Conservation (phyloP, 2,329 filamentous ascomycete genomes). For the Penicillium griseofulvum region DNA sequence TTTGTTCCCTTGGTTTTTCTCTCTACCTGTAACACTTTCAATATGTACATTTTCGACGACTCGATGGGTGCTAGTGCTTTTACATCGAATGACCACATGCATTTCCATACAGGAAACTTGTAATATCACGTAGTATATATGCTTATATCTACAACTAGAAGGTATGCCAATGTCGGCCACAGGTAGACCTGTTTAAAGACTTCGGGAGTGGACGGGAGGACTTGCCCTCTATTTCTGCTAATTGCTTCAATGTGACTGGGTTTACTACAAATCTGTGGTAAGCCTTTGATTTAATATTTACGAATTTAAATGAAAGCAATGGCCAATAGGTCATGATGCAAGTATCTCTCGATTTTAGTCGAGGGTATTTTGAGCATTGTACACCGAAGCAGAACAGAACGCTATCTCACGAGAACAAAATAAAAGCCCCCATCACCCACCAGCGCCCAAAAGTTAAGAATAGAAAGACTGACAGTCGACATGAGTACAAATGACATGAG, state of each 20-base stretch:
- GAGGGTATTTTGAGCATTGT: constrained; percentile 40
- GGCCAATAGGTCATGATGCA: constrained; percentile 18
- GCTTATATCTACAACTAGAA: neutral
- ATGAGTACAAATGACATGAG: constrained; percentile 29
- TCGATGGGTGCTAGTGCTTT: constrained; percentile 24
- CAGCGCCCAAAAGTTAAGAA: constrained; percentile 18
- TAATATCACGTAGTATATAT: neutral
- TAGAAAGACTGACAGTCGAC: constrained; percentile 15
- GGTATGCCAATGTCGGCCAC: neutral
- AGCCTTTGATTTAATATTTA: neutral
- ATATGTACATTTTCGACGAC: constrained; percentile 32
- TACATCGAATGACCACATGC: constrained; percentile 20
- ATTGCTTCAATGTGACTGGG: neutral
- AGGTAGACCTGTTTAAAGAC: neutral
- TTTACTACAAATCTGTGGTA: neutral
- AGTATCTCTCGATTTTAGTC: constrained; percentile 26
- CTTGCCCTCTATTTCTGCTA: neutral
- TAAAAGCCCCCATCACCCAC: constrained; percentile 17
- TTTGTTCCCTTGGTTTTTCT: constrained; percentile 10
- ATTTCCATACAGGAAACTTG: constrained; percentile 11
- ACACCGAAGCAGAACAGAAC: constrained; percentile 26
- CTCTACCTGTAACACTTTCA: constrained; percentile 23
- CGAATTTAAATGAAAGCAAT: neutral
- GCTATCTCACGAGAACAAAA: constrained; percentile 24
- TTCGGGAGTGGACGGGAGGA: neutral